Base-by-base conservation (phyloP, 306 rosid species). In the Dryas alaskensis region DNA sequence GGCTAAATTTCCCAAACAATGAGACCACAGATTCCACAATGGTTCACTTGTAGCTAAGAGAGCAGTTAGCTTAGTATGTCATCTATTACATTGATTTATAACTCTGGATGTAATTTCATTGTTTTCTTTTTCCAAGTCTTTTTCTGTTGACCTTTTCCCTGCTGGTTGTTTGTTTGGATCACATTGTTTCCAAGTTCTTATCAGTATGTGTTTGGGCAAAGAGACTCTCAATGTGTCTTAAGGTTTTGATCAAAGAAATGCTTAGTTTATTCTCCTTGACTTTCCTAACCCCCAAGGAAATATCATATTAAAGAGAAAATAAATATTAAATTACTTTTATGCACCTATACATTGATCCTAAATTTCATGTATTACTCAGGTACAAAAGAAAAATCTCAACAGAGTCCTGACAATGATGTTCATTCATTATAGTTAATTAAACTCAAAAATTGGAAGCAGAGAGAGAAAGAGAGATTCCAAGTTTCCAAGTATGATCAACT, bases 81-180 rank as follows among this genome's bases (percentile, higher is more conserved):
- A 68, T 71, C 57, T 66, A 65, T 70, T 67, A 72, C 75, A 68
- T 78, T 79, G 83, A 75, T 86, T 73, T 70, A 55, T 61, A 81
- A 81, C 79, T 70, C 40, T 79, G 79, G 69, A 78, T 85, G 84
- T 70, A 83, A 76, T 76, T 80, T 82, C 83, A 65, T 82, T 85
- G 86, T 85, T 80, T 83, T 82, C 77, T 78, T 81, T 31, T 79
- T 52, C 62, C 73, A 6, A 27, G 44, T 69, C 67, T n/a, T 79
- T 72, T 87, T 87, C 87, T 86, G 83, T 75, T 82, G 77, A 86
- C 90, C 86, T 52, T 79, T 62, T 87, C 83, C 67, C 68, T 11
- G 47, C 83, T 81, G 85, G 81, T 85, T 80, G 79, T 84, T 88
- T 82, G 75, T 81, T 87, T 68, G 78, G 16, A 80, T 86, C 81